These are phyloP conservation scores for Schoenoplectus triqueter DNA, from an alignment of 202 grass and related monocot species.

Conservation along the genomic window DNA sequence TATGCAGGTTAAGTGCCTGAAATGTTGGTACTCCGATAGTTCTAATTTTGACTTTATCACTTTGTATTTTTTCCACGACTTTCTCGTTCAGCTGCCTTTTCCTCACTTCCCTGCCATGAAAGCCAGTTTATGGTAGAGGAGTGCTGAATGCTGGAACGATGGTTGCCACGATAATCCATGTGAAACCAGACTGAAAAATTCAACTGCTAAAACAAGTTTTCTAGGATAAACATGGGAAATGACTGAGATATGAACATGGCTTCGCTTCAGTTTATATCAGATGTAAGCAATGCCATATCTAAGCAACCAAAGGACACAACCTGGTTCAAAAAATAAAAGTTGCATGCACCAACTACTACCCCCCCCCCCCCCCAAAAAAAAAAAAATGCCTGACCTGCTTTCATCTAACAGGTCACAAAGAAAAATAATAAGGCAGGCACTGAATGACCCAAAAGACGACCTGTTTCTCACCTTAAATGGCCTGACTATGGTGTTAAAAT, in stretches of 20 bases:
- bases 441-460: conserved; percentile 1
- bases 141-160: conserved; percentile 6
- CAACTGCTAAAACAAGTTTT: not conserved
- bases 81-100: not conserved
- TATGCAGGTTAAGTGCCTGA: conserved; percentile 70
- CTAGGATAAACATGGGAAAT: not conserved
- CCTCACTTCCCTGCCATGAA: not conserved
- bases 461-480: not conserved
- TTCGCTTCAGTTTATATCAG: not conserved
- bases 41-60: not conserved
- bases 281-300: too few species aligned
- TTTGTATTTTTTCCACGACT: conserved; percentile 4
- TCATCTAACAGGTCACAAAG: not conserved
- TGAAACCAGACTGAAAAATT: conserved; percentile 8
- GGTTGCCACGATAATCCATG: not conserved
- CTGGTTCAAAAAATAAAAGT: not conserved
- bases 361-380: not conserved
- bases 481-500: not conserved
- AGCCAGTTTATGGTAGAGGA: not conserved
- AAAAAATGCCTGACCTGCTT: not conserved
- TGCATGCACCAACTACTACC: not conserved
- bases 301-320: not conserved
- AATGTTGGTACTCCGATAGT: not conserved
- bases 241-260: not conserved
- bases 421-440: not conserved